These are phyloP conservation scores for Angomonas deanei DNA, from an alignment of 208 protist genomes.

Conservation along the genomic window DNA sequence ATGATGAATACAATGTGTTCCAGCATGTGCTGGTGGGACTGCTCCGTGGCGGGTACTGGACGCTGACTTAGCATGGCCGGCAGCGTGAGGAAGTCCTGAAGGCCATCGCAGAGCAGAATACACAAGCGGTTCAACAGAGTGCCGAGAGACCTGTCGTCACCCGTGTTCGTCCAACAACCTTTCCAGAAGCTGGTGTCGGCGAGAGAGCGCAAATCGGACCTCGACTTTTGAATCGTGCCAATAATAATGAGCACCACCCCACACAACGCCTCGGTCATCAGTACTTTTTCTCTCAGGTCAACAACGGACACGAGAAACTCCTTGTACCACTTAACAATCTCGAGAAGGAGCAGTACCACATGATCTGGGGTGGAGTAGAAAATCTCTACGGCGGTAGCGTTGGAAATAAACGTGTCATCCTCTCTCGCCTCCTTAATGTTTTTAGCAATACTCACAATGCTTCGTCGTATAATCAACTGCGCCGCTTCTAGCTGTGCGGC, in stretches of 20 bases:
- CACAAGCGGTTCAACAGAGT: neutral
- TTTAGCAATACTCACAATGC: conserved; percentile 45
- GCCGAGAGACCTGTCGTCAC: conserved; percentile 6
- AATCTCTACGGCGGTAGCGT: conserved; percentile 64
- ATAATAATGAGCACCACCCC: conserved; percentile 57
- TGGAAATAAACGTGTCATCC: no score
- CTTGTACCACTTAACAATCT: conserved; percentile 27
- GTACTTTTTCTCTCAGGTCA: conserved; percentile 46
- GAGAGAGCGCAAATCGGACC: conserved; percentile 22
- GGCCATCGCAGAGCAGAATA: neutral
- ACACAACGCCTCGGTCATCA: conserved; percentile 39
- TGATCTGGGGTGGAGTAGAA: conserved; percentile 46
- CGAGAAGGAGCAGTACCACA: conserved; percentile 30
- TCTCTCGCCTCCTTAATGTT: conserved; percentile 22
- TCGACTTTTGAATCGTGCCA: conserved; percentile 56
- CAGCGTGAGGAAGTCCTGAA: neutral
- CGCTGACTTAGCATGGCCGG: neutral
- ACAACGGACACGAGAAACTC: conserved; percentile 37
- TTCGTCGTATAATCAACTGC: conserved; percentile 51
- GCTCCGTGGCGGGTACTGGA: neutral
- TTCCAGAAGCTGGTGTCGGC: neutral
- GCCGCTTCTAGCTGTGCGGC: conserved; percentile 44
- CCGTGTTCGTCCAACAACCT: conserved; percentile 51
- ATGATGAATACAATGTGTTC: conserved; percentile 49
- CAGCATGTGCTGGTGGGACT: conserved; percentile 26